A percentile compares a stretch with the other conserved stretches of the same genome.
These are phyloP conservation scores for Plasmodium malariae DNA, from an alignment of 169 alveolate genomes.

Conservation along the genomic window DNA sequence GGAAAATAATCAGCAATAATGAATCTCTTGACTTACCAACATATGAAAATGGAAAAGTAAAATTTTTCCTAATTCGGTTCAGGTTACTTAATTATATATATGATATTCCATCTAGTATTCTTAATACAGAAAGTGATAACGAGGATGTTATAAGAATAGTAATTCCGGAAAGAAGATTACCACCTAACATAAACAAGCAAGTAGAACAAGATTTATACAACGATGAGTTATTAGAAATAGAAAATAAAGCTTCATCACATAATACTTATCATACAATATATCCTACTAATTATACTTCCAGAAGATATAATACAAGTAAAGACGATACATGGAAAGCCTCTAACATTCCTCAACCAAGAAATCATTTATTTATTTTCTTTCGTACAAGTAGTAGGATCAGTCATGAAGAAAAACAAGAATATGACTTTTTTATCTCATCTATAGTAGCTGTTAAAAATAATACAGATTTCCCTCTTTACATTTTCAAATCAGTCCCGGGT, in stretches of 20 bases:
- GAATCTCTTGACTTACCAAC: conserved; percentile 76
- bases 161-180: conserved; percentile 70
- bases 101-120: conserved; percentile 68
- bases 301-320: conserved; percentile 28
- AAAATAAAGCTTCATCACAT: neutral
- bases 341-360: conserved; percentile 70
- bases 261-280: conserved; percentile 36
- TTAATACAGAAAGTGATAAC: conserved; percentile 53
- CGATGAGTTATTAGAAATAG: conserved; percentile 59
- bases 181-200: conserved; percentile 63
- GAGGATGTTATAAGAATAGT: conserved; percentile 64
- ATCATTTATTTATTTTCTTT: conserved; percentile 55
- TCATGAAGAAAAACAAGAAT: conserved; percentile 77
- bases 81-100: conserved; percentile 63
- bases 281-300: conserved; percentile 34
- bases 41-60: conserved; percentile 71
- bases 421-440: conserved; percentile 67
- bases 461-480: conserved; percentile 66
- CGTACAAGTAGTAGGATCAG: conserved; percentile 61
- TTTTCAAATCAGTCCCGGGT: conserved; percentile 74
- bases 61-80: conserved; percentile 60
- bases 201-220: conserved; percentile 65
- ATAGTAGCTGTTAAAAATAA: conserved; percentile 70
- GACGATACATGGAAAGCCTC: conserved; percentile 43
- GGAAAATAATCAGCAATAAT: conserved; percentile 55